Evolutionary conservation across 148 eudicot genomes (phyloP), one percentile per base, ranked within the genome.

Genomic region (Pharnaceum exiguum): DNA sequence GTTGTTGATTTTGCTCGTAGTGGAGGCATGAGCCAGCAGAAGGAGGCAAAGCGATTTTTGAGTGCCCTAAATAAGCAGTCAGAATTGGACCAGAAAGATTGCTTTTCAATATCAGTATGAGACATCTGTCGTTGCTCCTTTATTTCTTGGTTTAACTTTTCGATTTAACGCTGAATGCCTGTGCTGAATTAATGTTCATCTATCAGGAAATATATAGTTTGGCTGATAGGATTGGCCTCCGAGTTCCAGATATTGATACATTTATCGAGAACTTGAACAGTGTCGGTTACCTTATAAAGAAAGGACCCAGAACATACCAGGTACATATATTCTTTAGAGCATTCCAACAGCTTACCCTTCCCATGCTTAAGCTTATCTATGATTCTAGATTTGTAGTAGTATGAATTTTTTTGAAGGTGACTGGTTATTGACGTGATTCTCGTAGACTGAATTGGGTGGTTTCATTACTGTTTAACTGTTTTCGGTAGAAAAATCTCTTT

Each of bases 1-100:
- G 64, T 79, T 51, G 75, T 93, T 54, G 99, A 93, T 74, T 93
- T 81, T 61, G 89, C 89, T 42, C 85, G 99, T 57, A 83, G 96
- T 62, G 99, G 99, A 30, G 99, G 99, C 38, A 93, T 93, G 99
- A 93, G 99, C 56, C 96, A 83, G 50, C 95, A 79, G 58, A 93
- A 93, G 76, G 99, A 93, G 82, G 89, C 96, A 55, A 93, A 93
- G 51, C 77, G 99, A 64, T 93, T 93, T 75, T 66, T 89, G 62
- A 81, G 77, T 77, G 90, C 95, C 55, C 88, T 89, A 62, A 88
- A 85, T 66, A 77, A 78, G 77, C 91, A 85, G 64, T 88, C 99
- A 53, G 99, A 93, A 60, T 68, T 78, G 85, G 89, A 72, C 73
- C 91, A 85, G 67, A 93, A 93, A 62, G 96, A 93, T 70, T 81